Base-by-base conservation (phyloP, 108 stramenopile species). In the Epithemia pelagica region DNA sequence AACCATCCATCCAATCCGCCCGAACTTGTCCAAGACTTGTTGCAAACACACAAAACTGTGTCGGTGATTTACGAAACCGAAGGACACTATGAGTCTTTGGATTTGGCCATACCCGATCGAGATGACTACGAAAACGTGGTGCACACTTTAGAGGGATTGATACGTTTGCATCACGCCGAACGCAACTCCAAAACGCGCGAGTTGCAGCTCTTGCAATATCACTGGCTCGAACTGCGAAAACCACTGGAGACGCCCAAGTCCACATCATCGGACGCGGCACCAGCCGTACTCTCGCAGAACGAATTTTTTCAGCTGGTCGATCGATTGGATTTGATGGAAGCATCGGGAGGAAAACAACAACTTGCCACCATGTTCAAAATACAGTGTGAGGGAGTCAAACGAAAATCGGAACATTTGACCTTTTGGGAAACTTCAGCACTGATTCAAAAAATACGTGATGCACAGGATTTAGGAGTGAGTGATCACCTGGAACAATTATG, bases 101-200 rank as follows among this genome's bases (percentile, higher is more conserved):
- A 89, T 73, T 70, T 89, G 51, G 76, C 84, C 69, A 71, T 89
- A 25, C 79, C 83, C 0, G 67, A 79, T 28, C 66, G 71, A 20
- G 25, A 60, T n/a, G 81, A 86, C 54, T 85, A 69, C 56, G 71
- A 82, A n/a, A 52, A 71, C 7, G 64, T 89, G 27, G 30, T 80
- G 3, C 62, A 51, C 54, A 74, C 88, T 28, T 76, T 8, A 66
- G 70, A 28, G 63, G 70, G 3, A 54, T 70, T 5, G 67, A 70
- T 57, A 28, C 60, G 22, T 57, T 33, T 54, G 58, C 69, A 58
- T 22, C 32, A 59, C 33, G 68, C 80, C 54, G 71, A 78, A 28
- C 29, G 54, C 32, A 54, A 32, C 7, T 22, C 22, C 25, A 52
- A 29, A 8, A 32, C 65, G 24, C 30, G 54, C 52, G 15, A 65